Percentiles rank a stretch among this genome's conserved stretches.
Evolutionary conservation across 768 basidiomycete genomes (phyloP).

Genomic region (Lactifluus subvellereus): DNA sequence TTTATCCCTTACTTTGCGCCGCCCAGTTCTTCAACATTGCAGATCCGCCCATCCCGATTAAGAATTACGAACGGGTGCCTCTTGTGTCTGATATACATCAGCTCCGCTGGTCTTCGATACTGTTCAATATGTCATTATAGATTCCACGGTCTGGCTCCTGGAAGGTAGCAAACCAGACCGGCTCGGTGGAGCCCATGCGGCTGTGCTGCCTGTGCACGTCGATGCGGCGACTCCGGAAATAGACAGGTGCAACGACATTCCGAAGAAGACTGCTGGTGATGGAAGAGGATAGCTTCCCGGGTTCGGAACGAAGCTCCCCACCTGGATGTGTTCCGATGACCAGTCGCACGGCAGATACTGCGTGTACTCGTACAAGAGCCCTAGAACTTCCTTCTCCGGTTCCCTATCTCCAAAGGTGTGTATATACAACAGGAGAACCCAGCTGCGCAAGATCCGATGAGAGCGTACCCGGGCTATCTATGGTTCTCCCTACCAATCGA

Average conservation of each 20-base stretch:
- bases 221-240: slow-evolving; percentile 6
- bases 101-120: background rate
- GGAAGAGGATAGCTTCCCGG: background rate
- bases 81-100: background rate
- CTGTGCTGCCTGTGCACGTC: slow-evolving; percentile 14
- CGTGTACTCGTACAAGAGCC: background rate
- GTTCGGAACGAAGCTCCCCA: background rate
- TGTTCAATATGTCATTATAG: slow-evolving; percentile 3
- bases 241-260: background rate
- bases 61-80: background rate
- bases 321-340: background rate
- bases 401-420: background rate
- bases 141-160: slow-evolving; percentile 11
- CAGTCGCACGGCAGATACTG: slow-evolving; percentile 5
- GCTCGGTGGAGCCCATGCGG: slow-evolving; percentile 7
- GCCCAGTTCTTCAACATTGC: background rate
- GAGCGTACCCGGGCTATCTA: slow-evolving; percentile 5
- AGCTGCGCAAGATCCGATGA: slow-evolving; percentile 12
- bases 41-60: background rate
- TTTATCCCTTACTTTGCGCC: background rate
- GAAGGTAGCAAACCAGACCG: background rate
- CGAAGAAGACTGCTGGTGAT: background rate
- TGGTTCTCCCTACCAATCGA: slow-evolving; percentile 8
- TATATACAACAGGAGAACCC: background rate
- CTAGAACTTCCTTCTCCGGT: background rate